phyloP scores from a whole-genome alignment of 2,329 filamentous ascomycete genomes.

The Pseudogymnoascus sp. region DNA sequence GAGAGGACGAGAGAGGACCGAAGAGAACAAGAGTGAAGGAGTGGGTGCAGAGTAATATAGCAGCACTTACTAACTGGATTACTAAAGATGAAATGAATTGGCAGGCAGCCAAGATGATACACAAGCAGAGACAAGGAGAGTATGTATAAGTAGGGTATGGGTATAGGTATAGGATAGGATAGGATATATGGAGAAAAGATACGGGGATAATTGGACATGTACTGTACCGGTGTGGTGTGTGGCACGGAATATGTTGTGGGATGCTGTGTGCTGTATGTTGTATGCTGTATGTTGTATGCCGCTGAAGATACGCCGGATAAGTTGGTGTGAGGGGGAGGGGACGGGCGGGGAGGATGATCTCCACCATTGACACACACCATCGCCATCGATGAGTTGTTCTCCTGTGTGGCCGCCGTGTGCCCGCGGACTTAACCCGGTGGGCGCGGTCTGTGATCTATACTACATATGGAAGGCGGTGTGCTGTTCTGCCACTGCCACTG shows the following conservation, averaged over 20 bases:
- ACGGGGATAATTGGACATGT: background rate
- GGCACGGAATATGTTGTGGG: background rate
- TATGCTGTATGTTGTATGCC: background rate
- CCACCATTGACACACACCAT: background rate
- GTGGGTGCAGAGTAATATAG: slow-evolving; percentile 3
- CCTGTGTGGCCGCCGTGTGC: background rate
- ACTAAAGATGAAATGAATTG: background rate
- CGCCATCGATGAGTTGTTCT: background rate
- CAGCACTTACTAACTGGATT: background rate
- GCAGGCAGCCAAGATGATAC: background rate
- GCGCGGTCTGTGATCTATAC: background rate
- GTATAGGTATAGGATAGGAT: no score
- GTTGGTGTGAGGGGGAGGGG: background rate
- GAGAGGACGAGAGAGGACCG: background rate
- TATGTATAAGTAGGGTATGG: background rate
- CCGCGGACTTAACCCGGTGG: background rate
- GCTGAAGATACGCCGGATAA: background rate
- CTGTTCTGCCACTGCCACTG: background rate
- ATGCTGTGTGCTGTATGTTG: background rate
- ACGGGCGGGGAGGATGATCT: background rate
- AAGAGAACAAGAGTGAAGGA: background rate
- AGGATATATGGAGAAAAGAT: background rate
- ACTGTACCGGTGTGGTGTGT: background rate
- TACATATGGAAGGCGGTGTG: background rate
- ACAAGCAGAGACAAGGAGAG: background rate